phyloP scores from a whole-genome alignment of 2,329 filamentous ascomycete genomes.

The Pseudogymnoascus sp. region DNA sequence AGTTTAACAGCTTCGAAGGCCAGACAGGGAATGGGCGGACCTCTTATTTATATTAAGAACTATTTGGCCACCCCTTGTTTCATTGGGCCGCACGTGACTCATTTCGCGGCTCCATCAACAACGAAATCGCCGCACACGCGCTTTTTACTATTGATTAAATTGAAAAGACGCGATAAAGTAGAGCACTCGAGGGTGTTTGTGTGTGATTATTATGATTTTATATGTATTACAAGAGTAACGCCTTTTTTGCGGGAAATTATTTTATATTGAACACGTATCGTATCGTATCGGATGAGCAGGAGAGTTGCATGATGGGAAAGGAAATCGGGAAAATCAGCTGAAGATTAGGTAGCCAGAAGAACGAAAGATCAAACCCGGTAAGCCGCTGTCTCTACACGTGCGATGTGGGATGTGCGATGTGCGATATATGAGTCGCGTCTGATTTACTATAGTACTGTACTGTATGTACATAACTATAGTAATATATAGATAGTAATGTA shows the following conservation, averaged over 20 bases:
- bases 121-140: background rate
- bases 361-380: background rate
- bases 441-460: background rate
- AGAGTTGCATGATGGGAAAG: background rate
- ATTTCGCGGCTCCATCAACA: background rate
- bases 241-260: background rate
- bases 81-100: background rate
- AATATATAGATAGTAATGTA: background rate
- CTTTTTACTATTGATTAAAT: background rate
- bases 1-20: background rate
- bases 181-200: background rate
- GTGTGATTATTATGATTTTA: background rate
- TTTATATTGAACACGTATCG: background rate
- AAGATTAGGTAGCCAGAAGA: background rate
- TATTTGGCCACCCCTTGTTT: conserved; percentile 7
- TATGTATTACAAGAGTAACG: background rate
- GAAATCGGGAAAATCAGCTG: background rate
- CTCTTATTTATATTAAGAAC: conserved; percentile 7
- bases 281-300: background rate
- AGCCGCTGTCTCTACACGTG: background rate
- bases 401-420: background rate
- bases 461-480: background rate
- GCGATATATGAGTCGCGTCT: background rate
- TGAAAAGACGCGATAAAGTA: background rate
- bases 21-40: conserved; percentile 5